Percentiles rank a stretch among this genome's conserved stretches.
Evolutionary conservation across 2,329 filamentous ascomycete genomes (phyloP).

Genomic region (Beauveria scarabaeidicola): DNA sequence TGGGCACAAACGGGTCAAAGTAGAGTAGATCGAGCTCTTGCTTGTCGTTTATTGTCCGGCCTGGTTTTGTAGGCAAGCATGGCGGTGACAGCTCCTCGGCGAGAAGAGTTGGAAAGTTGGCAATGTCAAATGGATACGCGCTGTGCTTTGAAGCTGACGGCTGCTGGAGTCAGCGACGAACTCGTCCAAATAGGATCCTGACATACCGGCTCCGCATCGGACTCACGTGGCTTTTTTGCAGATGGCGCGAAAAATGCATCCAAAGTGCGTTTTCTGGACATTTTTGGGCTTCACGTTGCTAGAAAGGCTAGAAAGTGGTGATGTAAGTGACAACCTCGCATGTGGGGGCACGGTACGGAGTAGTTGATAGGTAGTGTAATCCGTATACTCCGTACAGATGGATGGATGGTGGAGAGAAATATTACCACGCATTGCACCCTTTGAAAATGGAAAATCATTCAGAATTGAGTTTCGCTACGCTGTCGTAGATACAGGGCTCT

Average conservation of each 20-base stretch:
- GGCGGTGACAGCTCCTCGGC: conserved; percentile 30
- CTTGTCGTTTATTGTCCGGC: conserved; percentile 53
- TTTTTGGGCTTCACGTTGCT: neutral
- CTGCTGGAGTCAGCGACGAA: conserved; percentile 14
- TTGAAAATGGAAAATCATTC: too few species aligned
- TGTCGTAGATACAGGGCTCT: neutral
- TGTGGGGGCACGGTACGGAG: neutral
- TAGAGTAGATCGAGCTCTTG: conserved; percentile 66
- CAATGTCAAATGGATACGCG: conserved; percentile 44
- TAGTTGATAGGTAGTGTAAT: neutral
- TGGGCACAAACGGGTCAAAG: conserved; percentile 63
- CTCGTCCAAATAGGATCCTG: neutral
- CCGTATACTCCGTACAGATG: neutral
- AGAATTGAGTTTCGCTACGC: neutral
- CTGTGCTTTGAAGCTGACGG: conserved; percentile 29
- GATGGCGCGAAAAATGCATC: conserved; percentile 58
- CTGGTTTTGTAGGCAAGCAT: conserved; percentile 43
- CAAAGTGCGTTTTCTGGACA: conserved; percentile 52
- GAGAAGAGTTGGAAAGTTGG: conserved; percentile 31
- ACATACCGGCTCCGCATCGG: neutral
- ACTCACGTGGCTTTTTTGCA: conserved; percentile 26
- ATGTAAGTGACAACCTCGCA: conserved; percentile 4
- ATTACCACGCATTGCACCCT: neutral
- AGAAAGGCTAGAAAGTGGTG: neutral
- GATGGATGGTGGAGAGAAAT: neutral